A percentile compares a stretch with the other conserved stretches of the same genome.
Conservation (phyloP, 2,329 filamentous ascomycete genomes). For the Ophiostoma ips region DNA sequence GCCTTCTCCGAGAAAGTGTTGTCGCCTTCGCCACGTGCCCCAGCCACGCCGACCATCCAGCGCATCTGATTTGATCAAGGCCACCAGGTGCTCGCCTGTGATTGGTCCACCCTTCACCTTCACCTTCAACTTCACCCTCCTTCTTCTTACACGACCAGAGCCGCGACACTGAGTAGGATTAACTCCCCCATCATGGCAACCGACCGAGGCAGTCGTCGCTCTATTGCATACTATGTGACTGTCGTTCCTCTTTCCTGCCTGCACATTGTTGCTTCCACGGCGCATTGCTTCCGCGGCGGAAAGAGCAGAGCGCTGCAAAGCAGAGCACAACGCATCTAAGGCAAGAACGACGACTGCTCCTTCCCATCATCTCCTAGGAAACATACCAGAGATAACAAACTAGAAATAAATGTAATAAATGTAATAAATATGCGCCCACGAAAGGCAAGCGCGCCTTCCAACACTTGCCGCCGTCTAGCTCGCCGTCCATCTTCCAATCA, state of each 20-base stretch:
- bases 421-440: not conserved
- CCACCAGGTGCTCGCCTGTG: not conserved
- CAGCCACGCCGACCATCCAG: slow-evolving; percentile 5
- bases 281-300: not conserved
- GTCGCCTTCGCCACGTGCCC: slow-evolving; percentile 6
- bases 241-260: too few species aligned
- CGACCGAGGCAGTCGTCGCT: not conserved
- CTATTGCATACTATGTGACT: too few species aligned
- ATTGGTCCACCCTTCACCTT: not conserved
- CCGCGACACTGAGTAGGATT: not conserved
- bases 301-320: not conserved
- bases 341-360: too few species aligned
- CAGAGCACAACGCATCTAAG: too few species aligned
- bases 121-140: not conserved
- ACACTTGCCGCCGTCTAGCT: not conserved
- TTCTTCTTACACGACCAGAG: not conserved
- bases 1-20: slow-evolving; percentile 2
- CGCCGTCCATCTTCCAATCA: slow-evolving; percentile 12
- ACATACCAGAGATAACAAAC: too few species aligned
- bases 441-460: not conserved
- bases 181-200: too few species aligned
- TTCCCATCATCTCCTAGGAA: too few species aligned
- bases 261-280: too few species aligned
- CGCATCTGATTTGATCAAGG: slow-evolving; percentile 12
- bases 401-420: too few species aligned